Evolutionary conservation across 371 early-diverging fungal species (phyloP).

Genomic region (Synchytrium microbalum): DNA sequence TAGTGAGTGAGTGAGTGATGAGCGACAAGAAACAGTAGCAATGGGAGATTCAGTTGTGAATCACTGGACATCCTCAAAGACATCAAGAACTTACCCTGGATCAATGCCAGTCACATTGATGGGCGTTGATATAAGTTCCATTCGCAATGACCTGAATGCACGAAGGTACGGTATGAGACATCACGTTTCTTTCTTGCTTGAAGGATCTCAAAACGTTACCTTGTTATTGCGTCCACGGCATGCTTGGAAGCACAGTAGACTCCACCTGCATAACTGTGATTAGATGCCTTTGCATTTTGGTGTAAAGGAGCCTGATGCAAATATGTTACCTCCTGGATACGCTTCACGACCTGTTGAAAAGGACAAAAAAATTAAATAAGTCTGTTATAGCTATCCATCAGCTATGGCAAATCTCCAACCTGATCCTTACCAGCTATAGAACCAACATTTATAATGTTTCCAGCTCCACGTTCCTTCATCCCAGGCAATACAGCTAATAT

Average conservation of each 20-base stretch:
- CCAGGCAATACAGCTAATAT: constrained; percentile 12
- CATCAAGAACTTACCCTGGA: no score
- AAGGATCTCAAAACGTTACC: no score
- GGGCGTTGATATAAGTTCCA: constrained; percentile 71
- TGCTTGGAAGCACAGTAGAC: constrained; percentile 89
- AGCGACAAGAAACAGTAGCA: no score
- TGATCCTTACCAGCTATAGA: constrained; percentile 72
- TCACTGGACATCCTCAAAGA: no score
- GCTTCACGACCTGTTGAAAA: constrained; percentile 3
- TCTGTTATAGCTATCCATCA: constrained; percentile 19
- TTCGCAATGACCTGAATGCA: constrained; percentile 56
- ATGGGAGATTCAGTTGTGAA: no score
- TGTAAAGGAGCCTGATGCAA: no score
- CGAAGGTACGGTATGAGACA: constrained; percentile 16
- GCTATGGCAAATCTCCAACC: neutral
- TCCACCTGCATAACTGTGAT: constrained; percentile 35
- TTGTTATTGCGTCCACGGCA: constrained; percentile 74
- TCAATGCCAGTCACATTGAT: constrained; percentile 70
- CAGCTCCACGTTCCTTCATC: constrained; percentile 66
- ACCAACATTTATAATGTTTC: constrained; percentile 83
- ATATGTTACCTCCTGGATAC: constrained; percentile 47
- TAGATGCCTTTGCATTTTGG: no score
- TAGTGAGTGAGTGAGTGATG: no score
- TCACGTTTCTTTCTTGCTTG: no score
- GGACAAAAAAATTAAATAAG: neutral